Conservation (phyloP, 2,329 filamentous ascomycete species). For the Aspergillus jensenii region DNA sequence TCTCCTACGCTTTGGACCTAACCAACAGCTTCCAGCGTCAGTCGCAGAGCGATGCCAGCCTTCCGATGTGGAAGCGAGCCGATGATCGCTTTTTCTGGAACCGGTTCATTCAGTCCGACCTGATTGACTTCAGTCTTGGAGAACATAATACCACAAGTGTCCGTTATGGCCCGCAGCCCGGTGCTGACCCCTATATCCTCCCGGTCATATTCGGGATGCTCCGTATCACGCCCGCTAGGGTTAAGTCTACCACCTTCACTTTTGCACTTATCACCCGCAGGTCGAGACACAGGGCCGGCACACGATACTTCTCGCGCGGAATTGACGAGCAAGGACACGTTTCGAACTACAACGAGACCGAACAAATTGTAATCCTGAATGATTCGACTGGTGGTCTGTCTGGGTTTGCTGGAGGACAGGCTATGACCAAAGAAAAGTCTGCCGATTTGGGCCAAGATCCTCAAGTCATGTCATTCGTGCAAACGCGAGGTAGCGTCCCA, state of each 20-base stretch:
- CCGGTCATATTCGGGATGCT: slow-evolving; percentile 97
- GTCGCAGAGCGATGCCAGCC: slow-evolving; percentile 67
- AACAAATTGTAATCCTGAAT: slow-evolving; percentile 87
- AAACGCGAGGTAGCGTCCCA: slow-evolving; percentile 93
- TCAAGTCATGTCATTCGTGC: slow-evolving; percentile 90
- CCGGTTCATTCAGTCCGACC: slow-evolving; percentile 82
- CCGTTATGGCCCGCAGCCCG: slow-evolving; percentile 62
- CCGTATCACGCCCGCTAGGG: slow-evolving; percentile 79
- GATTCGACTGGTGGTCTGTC: slow-evolving; percentile 72
- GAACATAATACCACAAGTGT: slow-evolving; percentile 47
- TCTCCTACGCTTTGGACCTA: slow-evolving; percentile 94
- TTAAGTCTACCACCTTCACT: slow-evolving; percentile 82
- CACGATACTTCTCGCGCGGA: slow-evolving; percentile 90
- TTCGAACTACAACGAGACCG: slow-evolving; percentile 99
- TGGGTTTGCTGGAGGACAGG: slow-evolving; percentile 74
- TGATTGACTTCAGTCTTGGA: slow-evolving; percentile 81
- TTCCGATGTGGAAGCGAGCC: slow-evolving; percentile 84
- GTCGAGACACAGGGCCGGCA: slow-evolving; percentile 84
- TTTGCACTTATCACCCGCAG: slow-evolving; percentile 85
- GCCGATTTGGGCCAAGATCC: slow-evolving; percentile 67
- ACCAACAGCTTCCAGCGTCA: slow-evolving; percentile 97
- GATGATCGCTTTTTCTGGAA: slow-evolving; percentile 99
- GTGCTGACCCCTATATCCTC: slow-evolving; percentile 85
- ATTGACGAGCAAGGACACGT: slow-evolving; percentile 91
- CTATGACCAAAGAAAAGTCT: slow-evolving; percentile 72